Conservation (phyloP, 2,329 filamentous ascomycete species). For the Leptographium procerum region DNA sequence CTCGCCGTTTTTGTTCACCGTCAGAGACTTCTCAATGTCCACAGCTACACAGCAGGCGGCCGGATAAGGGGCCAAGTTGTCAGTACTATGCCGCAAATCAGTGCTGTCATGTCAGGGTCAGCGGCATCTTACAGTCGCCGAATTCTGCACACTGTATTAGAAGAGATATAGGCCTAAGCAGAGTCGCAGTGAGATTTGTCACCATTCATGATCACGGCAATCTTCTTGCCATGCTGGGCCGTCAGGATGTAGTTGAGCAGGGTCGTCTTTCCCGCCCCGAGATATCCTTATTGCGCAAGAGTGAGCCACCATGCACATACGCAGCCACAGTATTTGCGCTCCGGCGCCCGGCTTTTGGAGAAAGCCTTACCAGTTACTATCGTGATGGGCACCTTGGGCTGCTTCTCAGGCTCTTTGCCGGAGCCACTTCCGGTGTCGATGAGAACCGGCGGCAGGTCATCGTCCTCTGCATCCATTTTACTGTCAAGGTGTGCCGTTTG, state of each 20-base stretch:
- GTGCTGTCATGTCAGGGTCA: neutral
- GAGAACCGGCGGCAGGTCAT: constrained; percentile 51
- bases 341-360: no score
- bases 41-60: constrained; percentile 60
- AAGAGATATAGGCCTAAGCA: neutral
- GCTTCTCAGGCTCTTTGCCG: constrained; percentile 29
- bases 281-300: constrained; percentile 52
- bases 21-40: constrained; percentile 93
- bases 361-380: constrained; percentile 59
- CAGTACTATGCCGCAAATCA: neutral
- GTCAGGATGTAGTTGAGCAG: constrained; percentile 92
- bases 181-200: neutral
- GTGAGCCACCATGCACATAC: neutral
- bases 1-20: constrained; percentile 72
- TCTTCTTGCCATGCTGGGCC: constrained; percentile 91
- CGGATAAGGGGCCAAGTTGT: no score
- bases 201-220: constrained; percentile 95
- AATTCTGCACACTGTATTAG: constrained; percentile 5
- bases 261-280: constrained; percentile 92
- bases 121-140: constrained; percentile 15
- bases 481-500: neutral
- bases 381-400: constrained; percentile 66
- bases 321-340: neutral
- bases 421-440: constrained; percentile 31
- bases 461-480: constrained; percentile 53